A percentile compares a stretch with the other conserved stretches of the same genome.
phyloP scores from a whole-genome alignment of 1,284 basidiomycete genomes.

The Violaceomyces palustris region DNA sequence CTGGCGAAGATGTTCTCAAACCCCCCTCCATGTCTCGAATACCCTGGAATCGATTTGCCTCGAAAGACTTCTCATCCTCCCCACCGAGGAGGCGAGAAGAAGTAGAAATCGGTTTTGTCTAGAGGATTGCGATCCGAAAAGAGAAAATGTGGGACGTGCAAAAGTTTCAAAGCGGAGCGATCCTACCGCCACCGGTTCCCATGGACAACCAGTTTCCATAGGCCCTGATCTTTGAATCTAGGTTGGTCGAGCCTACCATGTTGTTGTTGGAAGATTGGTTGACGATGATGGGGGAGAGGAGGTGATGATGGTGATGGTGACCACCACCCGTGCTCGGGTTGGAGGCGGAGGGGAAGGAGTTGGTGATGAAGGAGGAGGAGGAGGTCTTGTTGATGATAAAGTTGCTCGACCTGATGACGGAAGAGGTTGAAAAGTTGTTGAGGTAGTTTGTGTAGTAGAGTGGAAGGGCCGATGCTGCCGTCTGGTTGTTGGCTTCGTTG shows the following conservation, averaged over 20 bases:
- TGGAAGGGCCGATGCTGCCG: conserved; percentile 10
- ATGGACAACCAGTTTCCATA: conserved; percentile 30
- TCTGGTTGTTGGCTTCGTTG: neutral
- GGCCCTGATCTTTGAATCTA: conserved; percentile 26
- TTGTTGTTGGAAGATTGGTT: neutral
- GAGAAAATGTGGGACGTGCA: no score
- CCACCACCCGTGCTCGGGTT: neutral
- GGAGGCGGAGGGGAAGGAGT: no score
- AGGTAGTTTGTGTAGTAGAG: conserved; percentile 12
- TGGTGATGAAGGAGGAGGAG: no score
- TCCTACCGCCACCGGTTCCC: no score
- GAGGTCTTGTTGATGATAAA: neutral
- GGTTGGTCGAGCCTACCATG: neutral
- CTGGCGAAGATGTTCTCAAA: no score
- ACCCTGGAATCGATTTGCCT: no score
- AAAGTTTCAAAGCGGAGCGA: no score
- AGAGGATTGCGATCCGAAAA: no score
- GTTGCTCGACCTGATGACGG: conserved; percentile 1
- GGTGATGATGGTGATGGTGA: neutral
- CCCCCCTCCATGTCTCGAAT: no score
- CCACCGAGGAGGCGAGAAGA: no score
- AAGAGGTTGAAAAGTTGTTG: conserved; percentile 4
- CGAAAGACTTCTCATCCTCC: no score
- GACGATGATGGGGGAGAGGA: neutral
- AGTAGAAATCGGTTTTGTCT: no score